Base-by-base conservation (phyloP, 2,329 filamentous ascomycete genomes). In the Cadophora sp. region DNA sequence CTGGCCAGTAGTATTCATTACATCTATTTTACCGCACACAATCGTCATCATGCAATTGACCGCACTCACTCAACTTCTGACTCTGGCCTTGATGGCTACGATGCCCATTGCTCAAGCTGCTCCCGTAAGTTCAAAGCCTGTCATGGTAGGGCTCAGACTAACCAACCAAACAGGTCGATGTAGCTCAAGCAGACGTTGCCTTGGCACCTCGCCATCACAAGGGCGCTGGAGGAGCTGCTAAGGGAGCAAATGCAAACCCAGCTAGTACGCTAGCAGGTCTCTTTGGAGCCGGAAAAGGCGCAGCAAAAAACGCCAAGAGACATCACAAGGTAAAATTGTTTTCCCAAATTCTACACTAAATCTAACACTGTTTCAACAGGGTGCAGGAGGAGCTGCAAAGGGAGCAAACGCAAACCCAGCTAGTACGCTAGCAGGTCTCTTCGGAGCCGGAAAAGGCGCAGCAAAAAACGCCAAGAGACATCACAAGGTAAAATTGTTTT, bases 41-140 rank as follows among this genome's bases (percentile, higher is more conserved):
- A 22, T 39, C 39, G 27, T 59, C 63, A 68, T 45, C 45, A 68
- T 68, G 66, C 66, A 66, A 41, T 63, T 68, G 41, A 66, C 66
- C 9, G 60, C 50, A 30, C 33, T 68, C 30, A 66, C 67, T 41
- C 64, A 66, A 65, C 50, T 66, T 18, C 41, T 66, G 43, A 43
- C 41, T 36, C 4, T 68, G 8, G 67, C 64, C 60, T 68, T 68
- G 64, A 62, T 59, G 60, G 67, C 56, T 33, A 47, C 55, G 16
- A 64, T 48, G 41, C 53, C 56, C 3, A 59, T 59, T 45, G 58
- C 41, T 45, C 58, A 64, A 43, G 67, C 67, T 47, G 67, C 61
- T 16, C 67, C 67, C 47, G 60, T 66, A 59, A n/a, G 62, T 59
- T 59, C 22, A 20, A 9, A 14, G 8, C 36, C 16, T 56, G 13